Evolutionary conservation across 2,329 filamentous ascomycete genomes (phyloP), one percentile per base, ranked within the genome.

Genomic region (Lachnellula hyalina): DNA sequence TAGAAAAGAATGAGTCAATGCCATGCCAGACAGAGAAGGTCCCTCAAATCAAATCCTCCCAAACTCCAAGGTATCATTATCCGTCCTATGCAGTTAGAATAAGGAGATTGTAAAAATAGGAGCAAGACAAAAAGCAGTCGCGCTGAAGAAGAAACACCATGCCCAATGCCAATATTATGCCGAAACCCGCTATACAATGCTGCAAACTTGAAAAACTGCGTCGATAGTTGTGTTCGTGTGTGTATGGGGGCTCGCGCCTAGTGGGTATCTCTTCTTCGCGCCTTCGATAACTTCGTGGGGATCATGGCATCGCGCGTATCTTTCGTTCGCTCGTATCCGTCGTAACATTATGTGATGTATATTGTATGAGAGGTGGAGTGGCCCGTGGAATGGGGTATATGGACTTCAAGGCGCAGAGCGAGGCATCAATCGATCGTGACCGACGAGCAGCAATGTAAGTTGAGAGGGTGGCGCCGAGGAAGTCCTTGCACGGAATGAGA

Each of bases 11-110:
- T 53, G 12, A 47, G 41, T 17, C 42, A 55, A 47, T 45, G 41
- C 46, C 52, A 15, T 17, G 41, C 38, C 23, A 52, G 47, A 57
- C 51, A 54, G 51, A 54, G 53, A 36, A 53, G 48, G 21, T 21
- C 38, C 36, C 12, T 53, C 55, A 51, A 54, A 15, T 32, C 40
- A 53, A 40, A 53, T 54, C 54, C 45, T 53, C 59, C 58, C 56
- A 59, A 65, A 67, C 64, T 66, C 65, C 65, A 58, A 61, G 65
- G 64, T 67, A 68, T 67, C 64, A 57, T 63, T 57, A 49, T 65
- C 65, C 63, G 54, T 63, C 58, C 64, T 60, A 67, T 67, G 64
- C 63, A 57, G 60, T 47, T 55, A 49, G 51, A 51, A 49, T 40
- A 23, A 47, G 58, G n/a, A 60, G 42, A 56, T 38, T 35, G 46